Percentiles rank a stretch among this genome's conserved stretches.
phyloP scores from a whole-genome alignment of 139 green algal species.

The Nannochloris sp. region DNA sequence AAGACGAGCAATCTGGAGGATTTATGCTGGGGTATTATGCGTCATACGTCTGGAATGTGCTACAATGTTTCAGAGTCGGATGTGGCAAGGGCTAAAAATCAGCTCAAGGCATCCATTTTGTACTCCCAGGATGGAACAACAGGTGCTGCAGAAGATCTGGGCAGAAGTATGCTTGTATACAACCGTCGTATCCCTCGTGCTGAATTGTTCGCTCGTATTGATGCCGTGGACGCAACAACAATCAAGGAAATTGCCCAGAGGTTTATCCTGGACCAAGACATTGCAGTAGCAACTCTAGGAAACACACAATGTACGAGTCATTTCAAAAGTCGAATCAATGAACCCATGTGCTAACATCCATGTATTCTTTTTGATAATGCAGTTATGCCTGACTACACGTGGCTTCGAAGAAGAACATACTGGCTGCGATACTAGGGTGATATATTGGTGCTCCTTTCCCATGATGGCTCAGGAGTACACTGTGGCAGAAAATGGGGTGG shows the following conservation, averaged over 20 bases:
- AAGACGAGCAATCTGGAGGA: constrained; percentile 36
- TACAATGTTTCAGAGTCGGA: constrained; percentile 83
- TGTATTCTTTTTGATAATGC: not conserved
- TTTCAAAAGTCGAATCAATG: not conserved
- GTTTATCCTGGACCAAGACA: constrained; percentile 87
- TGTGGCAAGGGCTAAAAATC: constrained; percentile 83
- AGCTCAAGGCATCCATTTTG: constrained; percentile 80
- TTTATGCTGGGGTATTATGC: constrained; percentile 58
- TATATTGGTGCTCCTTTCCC: not conserved
- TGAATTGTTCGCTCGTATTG: constrained; percentile 95
- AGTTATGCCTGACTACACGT: constrained; percentile 92
- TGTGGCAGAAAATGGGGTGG: too few species aligned
- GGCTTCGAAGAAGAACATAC: constrained; percentile 86
- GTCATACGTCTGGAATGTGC: constrained; percentile 65
- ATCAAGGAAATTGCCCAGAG: constrained; percentile 76
- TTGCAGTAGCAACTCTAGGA: constrained; percentile 81
- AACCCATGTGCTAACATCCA: not conserved
- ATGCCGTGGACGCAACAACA: constrained; percentile 78
- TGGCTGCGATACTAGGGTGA: constrained; percentile 82
- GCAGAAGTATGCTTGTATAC: constrained; percentile 90
- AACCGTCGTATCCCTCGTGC: constrained; percentile 84
- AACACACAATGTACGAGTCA: constrained; percentile 54
- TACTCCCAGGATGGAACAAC: constrained; percentile 53
- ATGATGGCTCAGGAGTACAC: too few species aligned
- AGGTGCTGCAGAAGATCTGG: constrained; percentile 85